Evolutionary conservation across 805 yeast species (phyloP).

Genomic region (Sporopachydermia lactativora): DNA sequence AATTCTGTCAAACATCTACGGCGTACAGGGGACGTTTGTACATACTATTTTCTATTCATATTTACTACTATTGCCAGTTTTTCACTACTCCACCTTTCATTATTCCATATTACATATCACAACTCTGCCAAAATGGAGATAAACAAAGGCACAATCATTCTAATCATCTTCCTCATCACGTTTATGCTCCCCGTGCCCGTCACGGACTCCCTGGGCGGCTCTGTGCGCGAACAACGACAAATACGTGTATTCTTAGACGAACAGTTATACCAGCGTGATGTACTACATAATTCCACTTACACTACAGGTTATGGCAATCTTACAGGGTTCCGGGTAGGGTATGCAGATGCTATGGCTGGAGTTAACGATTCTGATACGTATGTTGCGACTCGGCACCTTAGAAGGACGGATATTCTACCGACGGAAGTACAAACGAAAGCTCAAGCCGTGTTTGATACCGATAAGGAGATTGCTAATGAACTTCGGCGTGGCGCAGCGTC

Average conservation of each 20-base stretch:
- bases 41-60: no score
- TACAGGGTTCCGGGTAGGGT: slow-evolving; percentile 59
- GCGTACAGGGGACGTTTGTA: no score
- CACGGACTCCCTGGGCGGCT: slow-evolving; percentile 15
- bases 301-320: slow-evolving; percentile 48
- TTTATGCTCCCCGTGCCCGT: slow-evolving; percentile 30
- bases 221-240: slow-evolving; percentile 23
- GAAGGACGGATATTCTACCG: neutral
- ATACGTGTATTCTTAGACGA: slow-evolving; percentile 23
- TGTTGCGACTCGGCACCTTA: neutral
- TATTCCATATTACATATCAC: slow-evolving; percentile 4
- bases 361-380: slow-evolving; percentile 21
- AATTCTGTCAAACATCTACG: no score
- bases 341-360: slow-evolving; percentile 37
- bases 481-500: neutral
- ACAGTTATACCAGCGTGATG: slow-evolving; percentile 18
- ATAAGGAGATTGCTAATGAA: neutral
- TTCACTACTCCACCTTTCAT: neutral
- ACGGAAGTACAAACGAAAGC: neutral
- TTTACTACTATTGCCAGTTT: no score
- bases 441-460: neutral
- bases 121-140: slow-evolving; percentile 10
- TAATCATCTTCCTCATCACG: slow-evolving; percentile 24
- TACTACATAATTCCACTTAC: slow-evolving; percentile 29
- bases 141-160: slow-evolving; percentile 14